phyloP scores from a whole-genome alignment of 23 red algal genomes.

The Agarophyton chilense region DNA sequence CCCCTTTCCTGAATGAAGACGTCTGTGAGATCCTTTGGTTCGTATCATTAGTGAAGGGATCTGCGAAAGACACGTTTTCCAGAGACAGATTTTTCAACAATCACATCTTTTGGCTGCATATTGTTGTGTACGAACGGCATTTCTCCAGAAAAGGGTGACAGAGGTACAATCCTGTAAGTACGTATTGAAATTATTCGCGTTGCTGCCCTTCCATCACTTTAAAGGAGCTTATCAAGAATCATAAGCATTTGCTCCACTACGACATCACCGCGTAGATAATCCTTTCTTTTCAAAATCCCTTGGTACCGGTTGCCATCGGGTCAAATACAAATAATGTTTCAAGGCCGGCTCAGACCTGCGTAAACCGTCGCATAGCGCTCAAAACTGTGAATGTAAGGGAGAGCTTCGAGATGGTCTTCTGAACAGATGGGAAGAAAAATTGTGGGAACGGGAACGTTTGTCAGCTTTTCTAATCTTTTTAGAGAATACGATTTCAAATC shows the following conservation, averaged over 20 bases:
- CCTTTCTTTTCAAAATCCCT: slow-evolving; percentile 90
- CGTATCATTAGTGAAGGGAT: slow-evolving; percentile 58
- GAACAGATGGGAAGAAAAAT: slow-evolving; percentile 56
- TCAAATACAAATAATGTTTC: slow-evolving; percentile 58
- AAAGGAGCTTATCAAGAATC: slow-evolving; percentile 85
- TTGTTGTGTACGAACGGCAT: slow-evolving; percentile 79
- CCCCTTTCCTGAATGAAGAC: not conserved
- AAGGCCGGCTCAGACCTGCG: slow-evolving; percentile 60
- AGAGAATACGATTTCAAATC: slow-evolving; percentile 21
- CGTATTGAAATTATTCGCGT: slow-evolving; percentile 68
- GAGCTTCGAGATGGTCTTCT: not conserved
- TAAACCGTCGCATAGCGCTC: slow-evolving; percentile 35
- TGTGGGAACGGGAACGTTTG: slow-evolving; percentile 69
- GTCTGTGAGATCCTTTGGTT: slow-evolving; percentile 56
- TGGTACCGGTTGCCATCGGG: slow-evolving; percentile 81
- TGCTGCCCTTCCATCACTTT: slow-evolving; percentile 54
- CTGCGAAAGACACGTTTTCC: not conserved
- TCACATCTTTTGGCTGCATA: slow-evolving; percentile 37
- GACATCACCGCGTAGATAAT: slow-evolving; percentile 95
- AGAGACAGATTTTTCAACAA: slow-evolving; percentile 25
- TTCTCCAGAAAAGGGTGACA: slow-evolving; percentile 84
- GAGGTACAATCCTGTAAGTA: slow-evolving; percentile 90
- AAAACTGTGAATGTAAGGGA: slow-evolving; percentile 59
- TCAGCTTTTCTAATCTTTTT: slow-evolving; percentile 31
- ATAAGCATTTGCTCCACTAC: slow-evolving; percentile 97